Base-by-base conservation (phyloP, 2,329 filamentous ascomycete genomes). In the Sclerotinia minor region DNA sequence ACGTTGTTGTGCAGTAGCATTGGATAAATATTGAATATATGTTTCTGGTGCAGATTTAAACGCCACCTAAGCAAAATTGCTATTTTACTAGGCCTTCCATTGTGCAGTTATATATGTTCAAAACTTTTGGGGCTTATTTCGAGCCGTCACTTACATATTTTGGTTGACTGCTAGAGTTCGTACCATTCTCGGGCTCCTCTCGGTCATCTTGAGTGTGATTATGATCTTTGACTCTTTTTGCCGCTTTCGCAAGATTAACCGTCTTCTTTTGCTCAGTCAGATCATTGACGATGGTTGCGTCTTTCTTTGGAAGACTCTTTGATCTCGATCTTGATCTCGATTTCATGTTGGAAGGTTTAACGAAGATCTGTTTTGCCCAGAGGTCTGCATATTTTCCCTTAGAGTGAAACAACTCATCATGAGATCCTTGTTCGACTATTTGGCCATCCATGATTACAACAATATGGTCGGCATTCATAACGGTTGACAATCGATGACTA, bases 401-500 rank as follows among this genome's bases (percentile, higher is more conserved):
- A n/a, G 71, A 69, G 26, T 77, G 73, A 35, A 87, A 72, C 53
- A 87, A 75, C 41, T 83, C 79, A 0, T 78, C 71, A 71, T 87
- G 85, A 24, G 79, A 81, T 6, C 85, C 85, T 44, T 79, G 78
- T 73, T 87, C 84, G 29, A 83, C 77, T 32, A 87, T 79, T 47
- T 77, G 76, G 6, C 85, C 85, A 52, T 82, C 78, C 66, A 84
- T 79, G 35, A 87, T 76, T 5, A 86, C 84, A 55, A 86, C 67
- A 52, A 87, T 85, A 63, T 79, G 77, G 69, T 87, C 83, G 0
- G 84, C 81, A 69, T 81, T 80, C 26, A 84, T 82, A 45, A 86
- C 81, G 0, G 84, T 86, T 0, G 83, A 84, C n/a, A 85, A 75
- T 38, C 83, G 78, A 72, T 84, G 83, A 2, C 79, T 73, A 61